Evolutionary conservation across 768 basidiomycete genomes (phyloP), one percentile per base, ranked within the genome.

Genomic region (Psilocybe sp.): DNA sequence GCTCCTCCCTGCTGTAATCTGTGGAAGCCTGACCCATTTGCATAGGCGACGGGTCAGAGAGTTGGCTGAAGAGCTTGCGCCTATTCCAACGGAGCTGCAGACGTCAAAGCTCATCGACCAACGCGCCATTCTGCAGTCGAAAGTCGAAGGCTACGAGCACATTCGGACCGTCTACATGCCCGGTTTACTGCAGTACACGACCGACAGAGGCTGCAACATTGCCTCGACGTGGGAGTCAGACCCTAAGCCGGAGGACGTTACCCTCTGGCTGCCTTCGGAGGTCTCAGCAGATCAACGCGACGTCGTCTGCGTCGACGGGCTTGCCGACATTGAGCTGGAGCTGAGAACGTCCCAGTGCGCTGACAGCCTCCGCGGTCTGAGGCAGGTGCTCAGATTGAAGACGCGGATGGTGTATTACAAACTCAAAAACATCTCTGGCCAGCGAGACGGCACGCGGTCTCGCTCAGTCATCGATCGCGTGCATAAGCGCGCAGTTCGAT

Each of bases 271-370:
- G 1, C 54, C 54, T 9, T 55, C 54, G 1, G 2, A 9, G 13
- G 16, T 52, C 13, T 46, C 46, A 8, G 12, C 13, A 2, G 7
- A 36, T 11, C 38, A 33, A 13, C 46, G 57, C 1, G 33, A 33
- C 10, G 36, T 28, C n/a, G 52, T 53, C 1, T 53, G 50, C 12
- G 2, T 49, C 1, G 4, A 15, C 0, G 50, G 45, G 2, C 45
- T 67, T 2, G 16, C 53, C 0, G 40, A 44, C 1, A 55, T 61
- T 15, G 66, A 67, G 46, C 49, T 50, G 1, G 15, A 46, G 18
- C 46, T 64, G 14, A 55, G 58, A 0, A 44, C 46, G 8, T 57
- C 61, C 2, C 63, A 65, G 37, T 63, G 62, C 48, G 6, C 16
- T 14, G 55, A 60, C 19, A 31, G 56, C 7, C 59, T 68, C 1